These are phyloP conservation scores for Pouteria glomerata DNA, from an alignment of 148 eudicot species.

Conservation along the genomic window DNA sequence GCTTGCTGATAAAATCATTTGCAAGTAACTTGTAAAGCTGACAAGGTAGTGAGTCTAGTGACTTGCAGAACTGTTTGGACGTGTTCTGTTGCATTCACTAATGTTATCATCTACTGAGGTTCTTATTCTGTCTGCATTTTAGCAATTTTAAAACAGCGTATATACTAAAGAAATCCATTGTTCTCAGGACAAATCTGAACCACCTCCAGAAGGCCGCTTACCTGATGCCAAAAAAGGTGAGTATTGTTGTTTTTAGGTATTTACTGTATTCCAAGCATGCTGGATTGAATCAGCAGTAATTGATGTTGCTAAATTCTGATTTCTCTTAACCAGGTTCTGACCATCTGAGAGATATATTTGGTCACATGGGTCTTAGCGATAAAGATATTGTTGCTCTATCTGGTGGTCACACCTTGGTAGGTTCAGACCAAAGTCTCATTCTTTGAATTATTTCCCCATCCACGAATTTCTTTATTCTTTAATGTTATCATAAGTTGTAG, in stretches of 20 bases:
- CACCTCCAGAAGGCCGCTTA: constrained; percentile 83
- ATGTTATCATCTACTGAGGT: too few relatives aligned
- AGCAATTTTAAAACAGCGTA: too few relatives aligned
- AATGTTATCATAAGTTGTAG: not conserved
- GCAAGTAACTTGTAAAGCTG: too few relatives aligned
- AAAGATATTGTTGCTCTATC: constrained; percentile 86
- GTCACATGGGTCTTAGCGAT: constrained; percentile 87
- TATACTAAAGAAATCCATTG: not conserved
- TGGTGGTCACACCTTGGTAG: constrained; percentile 92
- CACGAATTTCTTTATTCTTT: not conserved
- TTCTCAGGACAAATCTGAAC: constrained; percentile 63
- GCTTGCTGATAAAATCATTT: too few relatives aligned
- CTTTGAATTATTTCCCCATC: not conserved
- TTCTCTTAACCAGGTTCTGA: constrained; percentile 44
- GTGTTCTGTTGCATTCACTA: too few relatives aligned
- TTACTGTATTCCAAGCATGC: not conserved
- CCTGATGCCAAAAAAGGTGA: constrained; percentile 84
- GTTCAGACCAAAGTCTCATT: not conserved
- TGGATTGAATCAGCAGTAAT: not conserved
- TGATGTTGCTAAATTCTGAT: not conserved
- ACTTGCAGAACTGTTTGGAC: too few relatives aligned
- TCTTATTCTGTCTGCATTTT: too few relatives aligned
- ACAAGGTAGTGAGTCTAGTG: too few relatives aligned
- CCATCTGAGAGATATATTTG: constrained; percentile 75
- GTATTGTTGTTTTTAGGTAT: not conserved